phyloP scores from a whole-genome alignment of 2,329 filamentous ascomycete species.

The Xylariomycetidae sp. region DNA sequence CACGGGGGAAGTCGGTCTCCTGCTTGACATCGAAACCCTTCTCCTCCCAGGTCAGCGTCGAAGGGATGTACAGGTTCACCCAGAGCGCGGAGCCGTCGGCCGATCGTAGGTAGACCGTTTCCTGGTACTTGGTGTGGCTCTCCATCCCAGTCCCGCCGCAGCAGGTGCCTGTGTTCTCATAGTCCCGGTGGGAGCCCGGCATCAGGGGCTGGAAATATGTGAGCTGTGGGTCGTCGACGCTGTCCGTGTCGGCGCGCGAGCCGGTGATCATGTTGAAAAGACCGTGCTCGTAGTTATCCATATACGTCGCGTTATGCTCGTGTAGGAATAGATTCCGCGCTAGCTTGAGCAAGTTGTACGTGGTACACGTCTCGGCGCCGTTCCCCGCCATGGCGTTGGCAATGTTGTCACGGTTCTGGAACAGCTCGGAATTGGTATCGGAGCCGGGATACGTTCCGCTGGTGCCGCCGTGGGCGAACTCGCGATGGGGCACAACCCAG shows the following conservation, averaged over 20 bases:
- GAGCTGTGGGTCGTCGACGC: conserved; percentile 19
- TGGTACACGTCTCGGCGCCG: conserved; percentile 29
- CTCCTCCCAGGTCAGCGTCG: conserved; percentile 24
- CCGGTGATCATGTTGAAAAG: conserved; percentile 29
- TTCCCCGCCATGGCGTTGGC: conserved; percentile 23
- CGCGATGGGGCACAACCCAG: conserved; percentile 28
- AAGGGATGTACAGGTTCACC: conserved; percentile 28
- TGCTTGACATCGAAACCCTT: conserved; percentile 23
- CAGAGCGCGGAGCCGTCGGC: conserved; percentile 27
- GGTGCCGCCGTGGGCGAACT: conserved; percentile 25
- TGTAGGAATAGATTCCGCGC: conserved; percentile 28
- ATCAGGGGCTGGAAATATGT: conserved; percentile 29
- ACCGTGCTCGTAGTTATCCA: conserved; percentile 30
- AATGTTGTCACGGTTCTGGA: conserved; percentile 29
- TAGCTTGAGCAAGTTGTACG: conserved; percentile 29
- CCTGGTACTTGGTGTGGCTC: conserved; percentile 31
- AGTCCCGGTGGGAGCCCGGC: conserved; percentile 21
- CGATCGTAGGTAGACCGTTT: conserved; percentile 28
- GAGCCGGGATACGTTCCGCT: conserved; percentile 27
- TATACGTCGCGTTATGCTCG: conserved; percentile 27
- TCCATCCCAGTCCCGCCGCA: conserved; percentile 29
- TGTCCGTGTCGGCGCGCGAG: conserved; percentile 22
- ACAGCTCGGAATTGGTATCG: conserved; percentile 26
- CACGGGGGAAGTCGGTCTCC: conserved; percentile 26
- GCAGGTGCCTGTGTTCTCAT: conserved; percentile 28